A percentile compares a stretch with the other conserved stretches of the same genome.
Evolutionary conservation across 2,329 filamentous ascomycete species (phyloP).

Genomic region (Aureobasidium melanogenum): DNA sequence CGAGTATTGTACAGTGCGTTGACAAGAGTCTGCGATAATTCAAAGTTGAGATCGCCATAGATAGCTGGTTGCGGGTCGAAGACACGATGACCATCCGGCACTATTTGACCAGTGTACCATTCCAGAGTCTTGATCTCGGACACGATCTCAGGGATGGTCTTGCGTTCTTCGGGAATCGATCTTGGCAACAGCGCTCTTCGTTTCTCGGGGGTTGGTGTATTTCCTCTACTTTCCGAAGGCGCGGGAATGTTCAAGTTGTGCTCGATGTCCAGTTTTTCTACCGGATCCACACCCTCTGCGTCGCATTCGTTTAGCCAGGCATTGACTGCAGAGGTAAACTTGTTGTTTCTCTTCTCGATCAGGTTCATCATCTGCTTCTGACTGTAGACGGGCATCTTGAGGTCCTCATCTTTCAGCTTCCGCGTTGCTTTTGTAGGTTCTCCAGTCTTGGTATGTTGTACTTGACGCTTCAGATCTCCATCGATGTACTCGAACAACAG

Average conservation of each 20-base stretch:
- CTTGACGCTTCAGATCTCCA: slow-evolving; percentile 77
- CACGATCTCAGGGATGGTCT: slow-evolving; percentile 75
- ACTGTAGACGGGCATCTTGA: slow-evolving; percentile 87
- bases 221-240: slow-evolving; percentile 39
- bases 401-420: slow-evolving; percentile 63
- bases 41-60: slow-evolving; percentile 75
- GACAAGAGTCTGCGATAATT: slow-evolving; percentile 83
- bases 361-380: slow-evolving; percentile 84
- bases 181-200: slow-evolving; percentile 47
- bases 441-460: slow-evolving; percentile 61
- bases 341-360: slow-evolving; percentile 82
- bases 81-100: slow-evolving; percentile 83
- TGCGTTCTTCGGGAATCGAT: slow-evolving; percentile 70
- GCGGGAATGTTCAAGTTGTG: slow-evolving; percentile 55
- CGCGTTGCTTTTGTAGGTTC: slow-evolving; percentile 59
- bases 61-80: slow-evolving; percentile 78
- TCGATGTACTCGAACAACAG: slow-evolving; percentile 89
- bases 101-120: slow-evolving; percentile 89
- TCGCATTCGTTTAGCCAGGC: slow-evolving; percentile 67
- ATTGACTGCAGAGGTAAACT: slow-evolving; percentile 71
- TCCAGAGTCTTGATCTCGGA: slow-evolving; percentile 70
- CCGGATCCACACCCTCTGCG: slow-evolving; percentile 56
- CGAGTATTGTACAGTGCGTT: slow-evolving; percentile 92
- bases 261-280: slow-evolving; percentile 52
- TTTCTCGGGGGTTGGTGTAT: slow-evolving; percentile 32